Percentiles rank a stretch among this genome's conserved stretches.
These are phyloP conservation scores for Stachybotrys elegans DNA, from an alignment of 2,329 filamentous ascomycete genomes.

Conservation along the genomic window DNA sequence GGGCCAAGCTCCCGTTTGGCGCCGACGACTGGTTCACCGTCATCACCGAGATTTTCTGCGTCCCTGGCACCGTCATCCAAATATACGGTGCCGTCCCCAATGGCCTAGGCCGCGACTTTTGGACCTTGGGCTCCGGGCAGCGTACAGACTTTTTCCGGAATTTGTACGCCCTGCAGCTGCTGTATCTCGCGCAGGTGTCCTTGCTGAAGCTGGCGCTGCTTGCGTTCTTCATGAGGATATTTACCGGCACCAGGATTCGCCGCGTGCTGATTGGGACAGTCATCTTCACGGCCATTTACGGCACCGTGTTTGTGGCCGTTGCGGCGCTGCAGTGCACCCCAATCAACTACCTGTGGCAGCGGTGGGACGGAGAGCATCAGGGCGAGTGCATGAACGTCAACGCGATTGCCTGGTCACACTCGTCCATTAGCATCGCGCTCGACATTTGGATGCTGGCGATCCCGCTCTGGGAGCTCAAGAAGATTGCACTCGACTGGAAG, in stretches of 20 bases:
- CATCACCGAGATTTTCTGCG: conserved; percentile 11
- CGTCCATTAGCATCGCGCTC: conserved; percentile 31
- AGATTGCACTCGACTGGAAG: conserved; percentile 23
- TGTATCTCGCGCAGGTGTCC: conserved; percentile 29
- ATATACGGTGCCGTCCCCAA: conserved; percentile 13
- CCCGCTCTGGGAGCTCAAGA: conserved; percentile 28
- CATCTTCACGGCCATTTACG: conserved; percentile 21
- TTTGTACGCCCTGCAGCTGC: conserved; percentile 25
- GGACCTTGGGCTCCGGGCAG: conserved; percentile 15
- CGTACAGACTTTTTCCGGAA: conserved; percentile 13
- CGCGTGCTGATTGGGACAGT: conserved; percentile 24
- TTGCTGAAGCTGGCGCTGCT: conserved; percentile 34
- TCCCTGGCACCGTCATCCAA: conserved; percentile 16
- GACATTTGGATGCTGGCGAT: conserved; percentile 34
- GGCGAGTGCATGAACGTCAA: conserved; percentile 33
- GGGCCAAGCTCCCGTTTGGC: conserved; percentile 20
- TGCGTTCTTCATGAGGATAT: conserved; percentile 35
- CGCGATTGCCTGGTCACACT: conserved; percentile 30
- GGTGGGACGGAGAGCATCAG: conserved; percentile 29
- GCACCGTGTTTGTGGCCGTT: conserved; percentile 22
- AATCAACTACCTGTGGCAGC: conserved; percentile 31
- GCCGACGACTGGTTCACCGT: conserved; percentile 21
- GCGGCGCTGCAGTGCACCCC: conserved; percentile 31
- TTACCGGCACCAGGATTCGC: conserved; percentile 22
- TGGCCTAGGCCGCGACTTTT: conserved; percentile 23